Evolutionary conservation across 2,329 filamentous ascomycete genomes (phyloP), one percentile per base, ranked within the genome.

Genomic region (Lasiodiplodia sp.): DNA sequence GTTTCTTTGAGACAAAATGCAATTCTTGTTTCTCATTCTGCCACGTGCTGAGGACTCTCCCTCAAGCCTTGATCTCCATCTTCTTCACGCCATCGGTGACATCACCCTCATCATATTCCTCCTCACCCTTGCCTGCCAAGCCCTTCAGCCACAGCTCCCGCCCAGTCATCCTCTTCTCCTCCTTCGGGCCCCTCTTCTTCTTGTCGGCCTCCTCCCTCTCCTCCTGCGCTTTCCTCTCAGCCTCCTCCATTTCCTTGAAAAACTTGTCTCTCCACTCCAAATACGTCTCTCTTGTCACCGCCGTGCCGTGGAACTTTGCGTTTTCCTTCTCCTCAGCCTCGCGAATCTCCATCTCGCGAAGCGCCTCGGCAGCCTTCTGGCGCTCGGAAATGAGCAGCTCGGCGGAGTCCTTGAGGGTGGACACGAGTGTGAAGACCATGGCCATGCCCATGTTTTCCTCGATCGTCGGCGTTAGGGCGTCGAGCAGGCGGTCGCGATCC

Each of bases 361-460:
- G 74, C 1, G 84, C 86, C 72, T 88, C 82, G 18, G 85, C 87
- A 10, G 85, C 91, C 69, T 88, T 88, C 75, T 90, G 88, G 56
- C 96, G 90, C 71, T 93, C 89, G 18, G 86, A 81, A 72, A 98
- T 89, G 69, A 99, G 87, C 73, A 90, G 86, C 83, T 99, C 96
- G n/a, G 94, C 95, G 64, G 88, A 86, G 69, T 99, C 96, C 78
- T 97, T 98, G 70, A 99, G 83, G 0, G 91, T 89, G 16, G 92
- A 93, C 66, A 96, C 91, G 28, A 99, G 84, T 0, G 95, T 93
- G 81, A 98, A 99, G 1, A 99, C 84, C 96, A 99, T 99, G 67
- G 94, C 92, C 91, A 98, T 98, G 71, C 96, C 96, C 69, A 98
- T 82, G 73, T 94, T 98, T 80, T 99, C 96, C 78, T 96, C 90